phyloP scores from a whole-genome alignment of 805 yeast species.

The Jamesozyma spencerorum region DNA sequence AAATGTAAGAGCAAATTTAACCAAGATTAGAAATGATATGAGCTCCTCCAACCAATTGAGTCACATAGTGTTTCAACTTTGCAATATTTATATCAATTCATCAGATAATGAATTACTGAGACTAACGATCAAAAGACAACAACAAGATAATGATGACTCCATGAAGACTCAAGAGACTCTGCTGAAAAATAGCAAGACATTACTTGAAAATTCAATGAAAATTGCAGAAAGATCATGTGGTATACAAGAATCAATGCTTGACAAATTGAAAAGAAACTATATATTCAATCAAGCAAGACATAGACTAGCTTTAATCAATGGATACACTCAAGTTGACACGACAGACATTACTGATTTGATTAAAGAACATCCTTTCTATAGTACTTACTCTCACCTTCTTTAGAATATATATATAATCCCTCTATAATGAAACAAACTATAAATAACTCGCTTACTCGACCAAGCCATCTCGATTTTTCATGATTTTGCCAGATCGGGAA shows the following conservation, averaged over 20 bases:
- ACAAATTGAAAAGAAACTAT: conserved; percentile 25
- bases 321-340: not conserved
- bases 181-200: conserved; percentile 19
- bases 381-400: not conserved
- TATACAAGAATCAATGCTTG: conserved; percentile 22
- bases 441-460: conserved; percentile 1
- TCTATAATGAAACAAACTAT: too few species aligned
- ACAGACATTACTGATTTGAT: conserved; percentile 10
- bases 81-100: conserved; percentile 16
- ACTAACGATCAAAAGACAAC: conserved; percentile 9
- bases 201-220: conserved; percentile 17
- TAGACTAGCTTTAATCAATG: conserved; percentile 12
- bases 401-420: too few species aligned
- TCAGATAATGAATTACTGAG: conserved; percentile 24
- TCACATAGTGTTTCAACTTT: conserved; percentile 19
- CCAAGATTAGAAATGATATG: conserved; percentile 11
- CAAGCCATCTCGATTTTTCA: conserved; percentile 6
- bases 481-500: conserved; percentile 2
- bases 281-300: conserved; percentile 18
- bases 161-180: conserved; percentile 11
- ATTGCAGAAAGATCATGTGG: conserved; percentile 26
- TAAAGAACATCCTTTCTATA: conserved; percentile 19
- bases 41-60: conserved; percentile 12
- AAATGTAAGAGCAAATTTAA: conserved; percentile 10
- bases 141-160: not conserved